Conservation (phyloP, 2,329 filamentous ascomycete species). For the Pezicula neosporulosa region DNA sequence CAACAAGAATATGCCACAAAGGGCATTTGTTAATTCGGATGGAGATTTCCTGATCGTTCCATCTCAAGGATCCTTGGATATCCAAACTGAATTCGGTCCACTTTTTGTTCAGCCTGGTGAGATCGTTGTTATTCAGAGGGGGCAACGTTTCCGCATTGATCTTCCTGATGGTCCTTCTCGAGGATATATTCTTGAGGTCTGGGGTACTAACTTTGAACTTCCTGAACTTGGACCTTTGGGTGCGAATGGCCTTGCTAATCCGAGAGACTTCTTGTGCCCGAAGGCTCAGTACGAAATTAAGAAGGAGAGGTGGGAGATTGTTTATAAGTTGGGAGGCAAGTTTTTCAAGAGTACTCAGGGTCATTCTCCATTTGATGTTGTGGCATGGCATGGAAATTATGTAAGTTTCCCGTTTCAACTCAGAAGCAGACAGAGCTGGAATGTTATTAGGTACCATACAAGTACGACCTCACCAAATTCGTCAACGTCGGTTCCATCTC, state of each 20-base stretch:
- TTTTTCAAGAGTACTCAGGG: conserved; percentile 62
- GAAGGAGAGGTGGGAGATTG: conserved; percentile 43
- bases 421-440: conserved; percentile 59
- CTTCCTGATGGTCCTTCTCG: conserved; percentile 53
- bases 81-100: conserved; percentile 50
- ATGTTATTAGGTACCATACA: conserved; percentile 61
- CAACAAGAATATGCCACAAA: conserved; percentile 41
- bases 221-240: conserved; percentile 63
- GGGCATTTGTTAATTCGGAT: conserved; percentile 51
- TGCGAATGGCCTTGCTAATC: conserved; percentile 58
- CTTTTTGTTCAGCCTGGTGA: conserved; percentile 59
- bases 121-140: conserved; percentile 60
- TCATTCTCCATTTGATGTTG: conserved; percentile 72
- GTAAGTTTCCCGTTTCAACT: conserved; percentile 37
- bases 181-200: conserved; percentile 63
- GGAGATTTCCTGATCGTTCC: conserved; percentile 63
- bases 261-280: conserved; percentile 59
- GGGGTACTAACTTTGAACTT: conserved; percentile 57
- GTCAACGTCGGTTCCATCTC: conserved; percentile 56
- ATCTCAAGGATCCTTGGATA: conserved; percentile 51
- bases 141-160: conserved; percentile 56
- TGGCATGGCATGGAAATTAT: conserved; percentile 65
- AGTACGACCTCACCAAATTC: conserved; percentile 67
- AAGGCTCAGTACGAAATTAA: conserved; percentile 46
- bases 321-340: conserved; percentile 60